phyloP scores from a whole-genome alignment of 2,329 filamentous ascomycete genomes.

The Diaporthe sp. region DNA sequence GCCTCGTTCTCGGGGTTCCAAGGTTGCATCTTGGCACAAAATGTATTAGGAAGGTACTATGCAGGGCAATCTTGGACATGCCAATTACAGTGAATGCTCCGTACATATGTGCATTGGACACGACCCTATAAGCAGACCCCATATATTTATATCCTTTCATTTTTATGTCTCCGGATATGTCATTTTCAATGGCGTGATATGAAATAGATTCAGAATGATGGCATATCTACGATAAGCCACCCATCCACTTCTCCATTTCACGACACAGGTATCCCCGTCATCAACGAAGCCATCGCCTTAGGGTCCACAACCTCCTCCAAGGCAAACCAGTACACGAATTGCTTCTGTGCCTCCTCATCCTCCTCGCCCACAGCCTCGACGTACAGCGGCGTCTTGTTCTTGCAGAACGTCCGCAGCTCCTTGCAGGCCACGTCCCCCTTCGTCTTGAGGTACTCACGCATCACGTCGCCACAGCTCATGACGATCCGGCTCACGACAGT shows the following conservation, averaged over 20 bases:
- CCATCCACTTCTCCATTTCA: too few relatives aligned
- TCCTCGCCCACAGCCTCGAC: not conserved
- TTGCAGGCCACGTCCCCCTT: not conserved
- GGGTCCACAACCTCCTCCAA: not conserved
- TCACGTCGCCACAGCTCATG: slow-evolving; percentile 9
- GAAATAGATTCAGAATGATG: too few relatives aligned
- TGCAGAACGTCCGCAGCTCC: not conserved
- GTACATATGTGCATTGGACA: not conserved
- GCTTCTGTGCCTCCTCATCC: not conserved
- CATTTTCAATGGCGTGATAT: too few relatives aligned
- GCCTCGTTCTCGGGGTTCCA: not conserved
- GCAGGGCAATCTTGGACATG: not conserved
- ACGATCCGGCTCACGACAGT: not conserved
- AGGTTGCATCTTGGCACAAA: not conserved
- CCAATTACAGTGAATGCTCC: not conserved
- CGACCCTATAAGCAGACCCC: too few relatives aligned
- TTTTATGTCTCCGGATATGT: too few relatives aligned
- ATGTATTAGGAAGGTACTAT: not conserved
- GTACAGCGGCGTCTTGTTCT: slow-evolving; percentile 12
- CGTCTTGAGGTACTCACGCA: not conserved
- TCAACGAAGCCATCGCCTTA: not conserved
- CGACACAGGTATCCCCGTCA: not conserved
- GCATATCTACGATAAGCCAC: not conserved
- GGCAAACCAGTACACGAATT: not conserved
- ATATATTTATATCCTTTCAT: too few relatives aligned